phyloP scores from a whole-genome alignment of 176 grass and related monocot genomes.

The Coix lacrymajobi region DNA sequence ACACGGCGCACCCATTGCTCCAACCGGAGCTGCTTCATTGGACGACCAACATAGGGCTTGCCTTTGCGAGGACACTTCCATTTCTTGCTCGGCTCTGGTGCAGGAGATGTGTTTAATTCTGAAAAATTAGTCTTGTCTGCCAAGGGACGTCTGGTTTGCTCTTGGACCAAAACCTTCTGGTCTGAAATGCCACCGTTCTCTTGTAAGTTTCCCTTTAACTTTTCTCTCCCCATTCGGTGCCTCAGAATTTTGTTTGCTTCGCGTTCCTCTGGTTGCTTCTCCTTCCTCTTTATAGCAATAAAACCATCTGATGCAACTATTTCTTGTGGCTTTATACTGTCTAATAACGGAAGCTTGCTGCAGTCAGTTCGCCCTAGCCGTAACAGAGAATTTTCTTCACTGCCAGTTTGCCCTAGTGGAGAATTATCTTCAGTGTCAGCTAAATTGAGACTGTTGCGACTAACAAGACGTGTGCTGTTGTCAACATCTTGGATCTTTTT shows the following conservation, averaged over 20 bases:
- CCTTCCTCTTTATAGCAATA: conserved; percentile 37
- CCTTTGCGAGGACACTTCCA: conserved; percentile 66
- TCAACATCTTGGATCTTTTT: neutral
- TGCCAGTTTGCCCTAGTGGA: neutral
- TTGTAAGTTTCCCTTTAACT: neutral
- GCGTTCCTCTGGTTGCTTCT: neutral
- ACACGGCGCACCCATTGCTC: conserved; percentile 50
- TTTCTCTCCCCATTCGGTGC: neutral
- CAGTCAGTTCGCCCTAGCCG: neutral
- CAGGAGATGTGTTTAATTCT: neutral
- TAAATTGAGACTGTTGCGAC: neutral
- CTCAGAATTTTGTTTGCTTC: neutral
- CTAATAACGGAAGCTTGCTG: neutral
- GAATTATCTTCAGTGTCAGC: conserved; percentile 1
- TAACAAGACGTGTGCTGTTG: neutral
- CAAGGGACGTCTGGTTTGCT: conserved; percentile 26
- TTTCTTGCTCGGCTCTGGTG: conserved; percentile 30
- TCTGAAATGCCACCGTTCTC: neutral
- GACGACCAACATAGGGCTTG: conserved; percentile 49
- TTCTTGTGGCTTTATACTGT: conserved; percentile 3
- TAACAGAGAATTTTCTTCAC: neutral
- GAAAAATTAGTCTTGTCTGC: conserved; percentile 43
- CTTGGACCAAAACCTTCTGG: neutral
- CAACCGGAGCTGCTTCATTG: conserved; percentile 59
- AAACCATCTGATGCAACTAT: conserved; percentile 40